Conservation (phyloP, 192 early-diverging fungal genomes). For the Rhizophagus sp. region DNA sequence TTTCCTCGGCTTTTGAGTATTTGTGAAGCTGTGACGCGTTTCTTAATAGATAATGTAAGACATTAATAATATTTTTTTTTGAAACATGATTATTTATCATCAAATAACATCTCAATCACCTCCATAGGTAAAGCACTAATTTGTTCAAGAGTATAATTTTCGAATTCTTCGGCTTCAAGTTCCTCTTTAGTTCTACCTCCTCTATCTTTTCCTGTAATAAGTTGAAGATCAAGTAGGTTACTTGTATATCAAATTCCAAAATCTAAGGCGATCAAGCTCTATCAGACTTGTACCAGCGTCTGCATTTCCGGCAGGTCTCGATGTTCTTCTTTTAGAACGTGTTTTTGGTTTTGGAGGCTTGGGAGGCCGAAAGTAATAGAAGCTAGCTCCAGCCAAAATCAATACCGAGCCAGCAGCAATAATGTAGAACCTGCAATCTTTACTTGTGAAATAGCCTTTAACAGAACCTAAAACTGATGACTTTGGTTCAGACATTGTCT, state of each 20-base stretch:
- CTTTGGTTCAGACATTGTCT: conserved; percentile 4
- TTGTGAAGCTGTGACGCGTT: conserved; percentile 65
- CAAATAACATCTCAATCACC: conserved; percentile 27
- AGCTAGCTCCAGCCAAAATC: conserved; percentile 58
- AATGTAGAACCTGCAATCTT: conserved; percentile 63
- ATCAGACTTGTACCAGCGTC: conserved; percentile 23
- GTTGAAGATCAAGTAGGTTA: conserved; percentile 2
- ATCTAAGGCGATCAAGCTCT: not conserved
- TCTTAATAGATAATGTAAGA: conserved; percentile 33
- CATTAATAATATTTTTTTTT: too few species aligned
- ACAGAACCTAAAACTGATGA: conserved; percentile 23
- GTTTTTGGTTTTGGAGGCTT: conserved; percentile 38
- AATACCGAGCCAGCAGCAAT: too few species aligned
- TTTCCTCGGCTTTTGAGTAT: conserved; percentile 87
- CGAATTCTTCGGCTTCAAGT: conserved; percentile 34
- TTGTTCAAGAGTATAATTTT: conserved; percentile 38
- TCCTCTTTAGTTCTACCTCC: conserved; percentile 9
- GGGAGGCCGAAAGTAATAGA: conserved; percentile 63
- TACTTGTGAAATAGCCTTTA: conserved; percentile 56
- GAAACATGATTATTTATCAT: too few species aligned
- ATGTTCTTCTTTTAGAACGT: conserved; percentile 45
- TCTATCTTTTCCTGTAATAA: conserved; percentile 9
- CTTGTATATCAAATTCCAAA: not conserved
- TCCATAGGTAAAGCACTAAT: conserved; percentile 39
- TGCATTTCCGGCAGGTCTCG: conserved; percentile 35